These are phyloP conservation scores for Erigeron philadelphicus DNA, from an alignment of 140 eudicot species.

Conservation along the genomic window DNA sequence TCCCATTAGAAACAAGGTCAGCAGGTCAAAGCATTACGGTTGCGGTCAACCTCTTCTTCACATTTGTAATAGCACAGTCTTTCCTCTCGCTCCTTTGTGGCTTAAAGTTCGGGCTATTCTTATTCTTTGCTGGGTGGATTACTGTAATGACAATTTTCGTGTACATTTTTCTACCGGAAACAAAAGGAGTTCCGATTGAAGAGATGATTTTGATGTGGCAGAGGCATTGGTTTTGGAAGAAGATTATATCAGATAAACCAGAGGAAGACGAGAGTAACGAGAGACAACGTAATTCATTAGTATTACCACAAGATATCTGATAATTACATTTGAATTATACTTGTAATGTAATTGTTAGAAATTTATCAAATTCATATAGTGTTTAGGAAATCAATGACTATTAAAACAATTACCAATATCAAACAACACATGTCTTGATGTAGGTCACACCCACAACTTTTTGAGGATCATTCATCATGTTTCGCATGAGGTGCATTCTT, in stretches of 20 bases:
- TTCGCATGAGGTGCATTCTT: too few species aligned
- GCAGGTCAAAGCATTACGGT: conserved; percentile 99
- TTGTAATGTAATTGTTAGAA: too few species aligned
- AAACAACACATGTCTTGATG: too few species aligned
- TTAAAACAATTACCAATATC: background rate
- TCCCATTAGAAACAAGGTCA: conserved; percentile 79
- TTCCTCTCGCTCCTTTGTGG: conserved; percentile 82
- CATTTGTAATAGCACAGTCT: conserved; percentile 69
- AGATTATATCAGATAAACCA: conserved; percentile 36
- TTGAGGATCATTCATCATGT: too few species aligned
- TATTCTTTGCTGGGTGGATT: conserved; percentile 82
- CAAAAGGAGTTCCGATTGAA: conserved; percentile 93
- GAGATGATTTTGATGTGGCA: conserved; percentile 79
- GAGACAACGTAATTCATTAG: conserved; percentile 18
- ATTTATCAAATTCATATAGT: background rate
- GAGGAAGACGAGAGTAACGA: conserved; percentile 23
- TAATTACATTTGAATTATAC: background rate
- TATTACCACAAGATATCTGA: conserved; percentile 12
- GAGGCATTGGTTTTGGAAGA: conserved; percentile 93
- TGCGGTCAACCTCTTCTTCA: conserved; percentile 81
- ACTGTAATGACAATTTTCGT: conserved; percentile 78
- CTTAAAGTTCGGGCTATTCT: conserved; percentile 67
- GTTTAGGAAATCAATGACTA: background rate
- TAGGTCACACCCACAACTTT: too few species aligned
- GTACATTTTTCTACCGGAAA: conserved; percentile 71